A percentile compares a stretch with the other conserved stretches of the same genome.
Evolutionary conservation across 1,139 yeast genomes (phyloP).

Genomic region (Petasospora fabianii): DNA sequence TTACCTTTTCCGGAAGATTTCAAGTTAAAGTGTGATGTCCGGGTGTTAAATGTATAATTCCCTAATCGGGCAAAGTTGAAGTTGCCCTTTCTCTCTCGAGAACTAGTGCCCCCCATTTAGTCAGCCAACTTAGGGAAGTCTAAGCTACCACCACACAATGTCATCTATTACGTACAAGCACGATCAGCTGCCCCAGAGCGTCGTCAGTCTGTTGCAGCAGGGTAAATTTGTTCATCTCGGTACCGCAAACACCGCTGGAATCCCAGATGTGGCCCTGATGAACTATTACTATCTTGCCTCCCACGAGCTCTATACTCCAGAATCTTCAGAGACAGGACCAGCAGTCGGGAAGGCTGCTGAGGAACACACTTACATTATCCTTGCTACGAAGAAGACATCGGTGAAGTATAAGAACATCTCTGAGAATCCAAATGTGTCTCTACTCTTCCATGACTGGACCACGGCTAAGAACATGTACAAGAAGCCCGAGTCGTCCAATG

Average conservation of each 20-base stretch:
- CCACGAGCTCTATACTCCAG: slow-evolving; percentile 34
- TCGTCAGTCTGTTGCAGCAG: slow-evolving; percentile 47
- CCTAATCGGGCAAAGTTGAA: too few relatives aligned
- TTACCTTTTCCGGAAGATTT: too few relatives aligned
- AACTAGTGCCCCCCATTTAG: too few relatives aligned
- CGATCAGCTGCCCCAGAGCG: slow-evolving; percentile 53
- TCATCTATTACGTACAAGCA: slow-evolving; percentile 15
- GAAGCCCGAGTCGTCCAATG: slow-evolving; percentile 13
- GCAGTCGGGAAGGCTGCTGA: slow-evolving; percentile 30
- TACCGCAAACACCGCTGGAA: slow-evolving; percentile 55
- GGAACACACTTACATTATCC: slow-evolving; percentile 49
- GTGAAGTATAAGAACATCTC: slow-evolving; percentile 65
- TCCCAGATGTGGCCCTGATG: slow-evolving; percentile 87
- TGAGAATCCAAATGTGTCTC: slow-evolving; percentile 69
- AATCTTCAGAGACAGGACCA: slow-evolving; percentile 28
- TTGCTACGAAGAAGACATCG: slow-evolving; percentile 67
- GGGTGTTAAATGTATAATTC: too few relatives aligned
- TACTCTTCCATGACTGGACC: slow-evolving; percentile 86
- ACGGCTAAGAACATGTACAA: slow-evolving; percentile 44
- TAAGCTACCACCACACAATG: not conserved
- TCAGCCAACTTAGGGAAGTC: too few relatives aligned
- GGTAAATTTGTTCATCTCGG: slow-evolving; percentile 79
- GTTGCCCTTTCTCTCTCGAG: too few relatives aligned
- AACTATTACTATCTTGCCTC: slow-evolving; percentile 65
- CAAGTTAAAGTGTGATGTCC: not conserved